A percentile compares a stretch with the other conserved stretches of the same genome.
These are phyloP conservation scores for Ophiostoma australiae DNA, from an alignment of 2,329 filamentous ascomycete species.

Conservation along the genomic window DNA sequence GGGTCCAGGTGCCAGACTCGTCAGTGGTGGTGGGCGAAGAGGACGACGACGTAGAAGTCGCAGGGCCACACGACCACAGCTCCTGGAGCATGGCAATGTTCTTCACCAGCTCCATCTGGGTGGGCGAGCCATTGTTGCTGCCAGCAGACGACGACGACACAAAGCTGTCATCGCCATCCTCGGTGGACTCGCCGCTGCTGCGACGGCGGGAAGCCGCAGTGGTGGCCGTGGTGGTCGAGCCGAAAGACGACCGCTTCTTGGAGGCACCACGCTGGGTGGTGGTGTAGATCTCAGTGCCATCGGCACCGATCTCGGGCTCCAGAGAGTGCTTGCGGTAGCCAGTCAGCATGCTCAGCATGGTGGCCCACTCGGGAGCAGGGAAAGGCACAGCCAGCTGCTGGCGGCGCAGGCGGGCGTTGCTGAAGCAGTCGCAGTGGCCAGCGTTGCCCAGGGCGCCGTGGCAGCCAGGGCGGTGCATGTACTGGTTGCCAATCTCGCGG, in stretches of 20 bases:
- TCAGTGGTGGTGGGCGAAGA: slow-evolving; percentile 1
- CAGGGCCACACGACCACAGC: slow-evolving; percentile 53
- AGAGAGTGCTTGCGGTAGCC: slow-evolving; percentile 44
- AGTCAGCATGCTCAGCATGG: slow-evolving; percentile 53
- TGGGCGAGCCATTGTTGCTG: slow-evolving; percentile 32
- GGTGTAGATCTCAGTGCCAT: slow-evolving; percentile 14
- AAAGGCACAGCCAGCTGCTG: slow-evolving; percentile 53
- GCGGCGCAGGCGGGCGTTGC: slow-evolving; percentile 38
- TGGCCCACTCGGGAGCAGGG: slow-evolving; percentile 55
- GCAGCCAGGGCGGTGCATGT: slow-evolving; percentile 49
- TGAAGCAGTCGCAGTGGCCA: slow-evolving; percentile 48
- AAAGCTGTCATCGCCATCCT: slow-evolving; percentile 29
- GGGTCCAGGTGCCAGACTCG: slow-evolving; percentile 43
- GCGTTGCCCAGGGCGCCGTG: slow-evolving; percentile 31
- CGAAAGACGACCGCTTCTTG: slow-evolving; percentile 27
- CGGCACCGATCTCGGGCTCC: slow-evolving; percentile 28
- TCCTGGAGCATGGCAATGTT: slow-evolving; percentile 65
- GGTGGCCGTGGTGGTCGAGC: slow-evolving; percentile 23
- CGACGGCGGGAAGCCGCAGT: slow-evolving; percentile 19
- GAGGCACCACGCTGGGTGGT: slow-evolving; percentile 16
- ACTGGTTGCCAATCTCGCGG: slow-evolving; percentile 48
- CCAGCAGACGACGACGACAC: slow-evolving; percentile 28
- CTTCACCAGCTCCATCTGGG: slow-evolving; percentile 53
- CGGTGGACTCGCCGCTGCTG: slow-evolving; percentile 30
- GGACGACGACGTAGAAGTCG: slow-evolving; percentile 31